These are phyloP conservation scores for Xanthoconium stramineum DNA, from an alignment of 768 basidiomycete species.

Conservation along the genomic window DNA sequence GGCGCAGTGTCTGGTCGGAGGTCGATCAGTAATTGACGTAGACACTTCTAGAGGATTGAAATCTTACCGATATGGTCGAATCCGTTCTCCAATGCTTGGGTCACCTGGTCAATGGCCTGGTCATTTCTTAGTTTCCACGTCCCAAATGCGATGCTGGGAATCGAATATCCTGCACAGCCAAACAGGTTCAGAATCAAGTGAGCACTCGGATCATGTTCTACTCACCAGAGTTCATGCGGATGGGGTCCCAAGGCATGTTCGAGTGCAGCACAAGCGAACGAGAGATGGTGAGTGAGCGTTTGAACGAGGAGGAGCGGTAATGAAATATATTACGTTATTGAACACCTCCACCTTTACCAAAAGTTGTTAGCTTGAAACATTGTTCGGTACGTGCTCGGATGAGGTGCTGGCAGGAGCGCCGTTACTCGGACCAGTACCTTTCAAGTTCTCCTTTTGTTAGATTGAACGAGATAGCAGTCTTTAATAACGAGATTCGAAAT, in stretches of 20 bases:
- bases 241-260: slow-evolving; percentile 58
- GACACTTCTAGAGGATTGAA: neutral
- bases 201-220: neutral
- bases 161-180: slow-evolving; percentile 36
- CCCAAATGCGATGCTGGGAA: slow-evolving; percentile 57
- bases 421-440: too few species aligned
- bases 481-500: too few species aligned
- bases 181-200: neutral
- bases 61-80: slow-evolving; percentile 59
- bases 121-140: slow-evolving; percentile 65
- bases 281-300: neutral
- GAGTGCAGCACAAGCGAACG: neutral
- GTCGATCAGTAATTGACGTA: too few species aligned
- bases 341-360: too few species aligned
- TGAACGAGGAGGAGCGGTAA: neutral
- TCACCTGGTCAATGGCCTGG: slow-evolving; percentile 52
- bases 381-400: too few species aligned
- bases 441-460: too few species aligned
- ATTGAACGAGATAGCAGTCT: too few species aligned
- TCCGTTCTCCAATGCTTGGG: slow-evolving; percentile 58
- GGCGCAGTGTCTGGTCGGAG: slow-evolving; percentile 58
- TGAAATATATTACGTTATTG: too few species aligned
- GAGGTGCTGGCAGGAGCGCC: too few species aligned
- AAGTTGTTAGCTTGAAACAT: too few species aligned
- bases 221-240: slow-evolving; percentile 61